Percentiles rank a stretch among this genome's conserved stretches.
Conservation (phyloP, 177 flowering plant species). For the Telopea speciosissima region DNA sequence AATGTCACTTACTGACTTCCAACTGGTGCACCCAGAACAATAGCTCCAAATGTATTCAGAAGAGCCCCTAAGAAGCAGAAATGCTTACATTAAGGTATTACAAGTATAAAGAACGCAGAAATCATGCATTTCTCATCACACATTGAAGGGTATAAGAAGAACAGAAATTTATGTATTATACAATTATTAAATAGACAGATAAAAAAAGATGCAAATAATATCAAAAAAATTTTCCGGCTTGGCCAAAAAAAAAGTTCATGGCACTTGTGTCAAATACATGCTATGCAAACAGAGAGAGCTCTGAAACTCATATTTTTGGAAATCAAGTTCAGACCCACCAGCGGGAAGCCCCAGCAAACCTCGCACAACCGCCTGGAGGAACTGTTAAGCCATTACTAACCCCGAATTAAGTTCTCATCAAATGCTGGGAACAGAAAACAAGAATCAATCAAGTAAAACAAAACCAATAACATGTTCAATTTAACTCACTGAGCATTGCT, state of each 20-base stretch:
- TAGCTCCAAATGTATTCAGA: conserved; percentile 68
- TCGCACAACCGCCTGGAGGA: conserved; percentile 46
- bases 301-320: background rate
- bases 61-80: conserved; percentile 53
- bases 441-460: background rate
- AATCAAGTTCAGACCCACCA: conserved; percentile 35
- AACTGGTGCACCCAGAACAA: conserved; percentile 80
- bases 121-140: background rate
- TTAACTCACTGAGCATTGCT: conserved; percentile 46
- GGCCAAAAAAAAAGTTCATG: background rate
- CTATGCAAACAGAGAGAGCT: background rate
- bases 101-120: background rate
- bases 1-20: conserved; percentile 56
- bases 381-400: conserved; percentile 37
- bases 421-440: background rate
- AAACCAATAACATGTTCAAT: background rate
- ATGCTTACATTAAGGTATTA: background rate
- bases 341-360: conserved; percentile 49
- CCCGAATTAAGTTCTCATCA: conserved; percentile 4
- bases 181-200: background rate
- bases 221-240: too few relatives aligned
- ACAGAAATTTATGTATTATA: background rate
- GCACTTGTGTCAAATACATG: background rate
- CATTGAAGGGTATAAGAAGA: background rate
- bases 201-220: too few relatives aligned